A percentile compares a stretch with the other conserved stretches of the same genome.
These are phyloP conservation scores for Fusarium subtropicale DNA, from an alignment of 2,329 filamentous ascomycete genomes.

Conservation along the genomic window DNA sequence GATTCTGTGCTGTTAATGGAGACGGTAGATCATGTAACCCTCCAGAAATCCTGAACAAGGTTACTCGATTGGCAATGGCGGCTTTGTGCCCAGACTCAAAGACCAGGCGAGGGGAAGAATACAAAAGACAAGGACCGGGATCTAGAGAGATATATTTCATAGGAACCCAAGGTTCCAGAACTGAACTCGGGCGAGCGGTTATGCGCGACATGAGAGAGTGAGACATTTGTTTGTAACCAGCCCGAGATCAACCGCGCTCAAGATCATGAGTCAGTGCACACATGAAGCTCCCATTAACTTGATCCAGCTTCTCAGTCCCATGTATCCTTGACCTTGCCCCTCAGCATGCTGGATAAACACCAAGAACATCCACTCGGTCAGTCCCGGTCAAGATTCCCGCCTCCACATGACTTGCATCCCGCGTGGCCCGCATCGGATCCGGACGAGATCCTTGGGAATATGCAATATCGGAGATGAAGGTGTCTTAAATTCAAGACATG, in stretches of 20 bases:
- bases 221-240: conserved; percentile 19
- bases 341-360: background rate
- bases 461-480: conserved; percentile 27
- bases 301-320: background rate
- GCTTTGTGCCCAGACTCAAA: conserved; percentile 25
- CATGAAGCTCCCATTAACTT: background rate
- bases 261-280: conserved; percentile 1
- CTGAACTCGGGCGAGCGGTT: conserved; percentile 17
- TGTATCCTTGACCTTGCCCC: background rate
- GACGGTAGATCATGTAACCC: conserved; percentile 29
- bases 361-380: background rate
- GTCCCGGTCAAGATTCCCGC: background rate
- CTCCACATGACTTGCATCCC: conserved; percentile 18
- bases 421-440: conserved; percentile 21
- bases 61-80: background rate
- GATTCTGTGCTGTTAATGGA: background rate
- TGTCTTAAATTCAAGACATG: conserved; percentile 4
- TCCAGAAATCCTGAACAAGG: background rate
- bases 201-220: conserved; percentile 29
- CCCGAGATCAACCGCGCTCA: conserved; percentile 23
- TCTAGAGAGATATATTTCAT: conserved; percentile 24
- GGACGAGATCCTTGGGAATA: conserved; percentile 7
- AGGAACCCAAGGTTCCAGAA: conserved; percentile 8
- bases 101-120: conserved; percentile 1
- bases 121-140: conserved; percentile 4